A percentile compares a stretch with the other conserved stretches of the same genome.
These are phyloP conservation scores for Cicer pinnatifidum DNA, from an alignment of 306 rosid genomes.

Conservation along the genomic window DNA sequence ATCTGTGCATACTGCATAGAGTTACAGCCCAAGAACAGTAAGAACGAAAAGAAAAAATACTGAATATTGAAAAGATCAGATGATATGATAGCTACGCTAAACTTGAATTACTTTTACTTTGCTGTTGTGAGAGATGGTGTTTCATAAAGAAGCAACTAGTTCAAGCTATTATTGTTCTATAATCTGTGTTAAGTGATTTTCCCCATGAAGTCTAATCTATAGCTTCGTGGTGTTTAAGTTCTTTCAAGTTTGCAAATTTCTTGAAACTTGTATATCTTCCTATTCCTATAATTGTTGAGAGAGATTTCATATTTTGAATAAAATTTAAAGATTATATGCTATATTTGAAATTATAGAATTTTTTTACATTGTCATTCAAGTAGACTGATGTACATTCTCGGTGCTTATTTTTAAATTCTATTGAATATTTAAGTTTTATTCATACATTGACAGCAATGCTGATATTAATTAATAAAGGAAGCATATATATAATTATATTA, in stretches of 20 bases:
- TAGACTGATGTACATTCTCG: not conserved
- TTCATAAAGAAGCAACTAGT: constrained; percentile 16
- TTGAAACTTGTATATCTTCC: not conserved
- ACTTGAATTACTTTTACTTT: constrained; percentile 6
- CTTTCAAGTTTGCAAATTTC: constrained; percentile 7
- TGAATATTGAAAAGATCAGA: not conserved
- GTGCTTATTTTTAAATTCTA: not conserved
- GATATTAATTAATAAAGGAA: not conserved
- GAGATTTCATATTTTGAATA: not conserved
- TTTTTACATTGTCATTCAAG: not conserved
- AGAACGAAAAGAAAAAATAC: not conserved
- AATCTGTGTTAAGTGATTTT: constrained; percentile 1
- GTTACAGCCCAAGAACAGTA: not conserved
- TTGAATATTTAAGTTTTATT: not conserved
- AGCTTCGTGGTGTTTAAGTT: not conserved
- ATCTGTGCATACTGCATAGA: not conserved
- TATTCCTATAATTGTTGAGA: not conserved
- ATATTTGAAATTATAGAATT: not conserved
- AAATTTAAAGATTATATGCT: not conserved
- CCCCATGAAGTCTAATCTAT: not conserved
- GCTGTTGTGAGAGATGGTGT: not conserved
- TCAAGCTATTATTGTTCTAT: constrained; percentile 4
- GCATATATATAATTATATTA: not conserved
- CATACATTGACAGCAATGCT: constrained; percentile 11
- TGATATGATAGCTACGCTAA: constrained; percentile 1